A percentile compares a stretch with the other conserved stretches of the same genome.
phyloP scores from a whole-genome alignment of 106 monocot genomes.

The Ottelia alismoides region DNA sequence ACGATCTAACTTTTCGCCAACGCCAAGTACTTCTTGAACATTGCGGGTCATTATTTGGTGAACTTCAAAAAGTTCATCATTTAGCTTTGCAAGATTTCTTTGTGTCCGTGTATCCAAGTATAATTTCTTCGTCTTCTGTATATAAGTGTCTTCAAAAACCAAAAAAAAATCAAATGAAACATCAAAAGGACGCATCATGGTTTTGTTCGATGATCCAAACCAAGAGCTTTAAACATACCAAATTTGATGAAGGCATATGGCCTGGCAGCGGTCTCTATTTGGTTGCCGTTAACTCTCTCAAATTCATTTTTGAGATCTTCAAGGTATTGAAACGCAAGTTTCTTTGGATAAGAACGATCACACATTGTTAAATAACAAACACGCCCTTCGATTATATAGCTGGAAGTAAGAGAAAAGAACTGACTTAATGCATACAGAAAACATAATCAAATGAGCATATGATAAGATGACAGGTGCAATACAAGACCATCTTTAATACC shows the following conservation, averaged over 20 bases:
- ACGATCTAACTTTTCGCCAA: slow-evolving; percentile 97
- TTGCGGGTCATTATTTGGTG: slow-evolving; percentile 99
- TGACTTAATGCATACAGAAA: too few relatives aligned
- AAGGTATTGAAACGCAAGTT: slow-evolving; percentile 96
- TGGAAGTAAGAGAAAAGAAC: too few relatives aligned
- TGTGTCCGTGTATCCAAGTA: slow-evolving; percentile 92
- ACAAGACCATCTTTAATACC: too few relatives aligned
- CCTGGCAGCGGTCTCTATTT: slow-evolving; percentile 96
- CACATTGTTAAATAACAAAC: slow-evolving; percentile 99
- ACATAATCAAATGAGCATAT: too few relatives aligned
- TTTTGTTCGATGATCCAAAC: too few relatives aligned
- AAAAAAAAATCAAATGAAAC: too few relatives aligned
- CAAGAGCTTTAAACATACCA: too few relatives aligned
- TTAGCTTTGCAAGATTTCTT: slow-evolving; percentile 86
- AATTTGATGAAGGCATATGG: slow-evolving; percentile 99
- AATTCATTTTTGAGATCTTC: slow-evolving; percentile 99
- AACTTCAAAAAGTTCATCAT: slow-evolving; percentile 97
- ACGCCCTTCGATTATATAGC: slow-evolving; percentile 94
- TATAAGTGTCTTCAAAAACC: slow-evolving; percentile 66
- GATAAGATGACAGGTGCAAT: too few relatives aligned
- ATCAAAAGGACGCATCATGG: too few relatives aligned
- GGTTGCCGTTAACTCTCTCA: slow-evolving; percentile 80
- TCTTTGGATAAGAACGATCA: slow-evolving; percentile 97
- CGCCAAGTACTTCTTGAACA: slow-evolving; percentile 98
- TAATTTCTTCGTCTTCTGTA: slow-evolving; percentile 96